Base-by-base conservation (phyloP, 495 filamentous ascomycete species). In the Talaromyces liani region DNA sequence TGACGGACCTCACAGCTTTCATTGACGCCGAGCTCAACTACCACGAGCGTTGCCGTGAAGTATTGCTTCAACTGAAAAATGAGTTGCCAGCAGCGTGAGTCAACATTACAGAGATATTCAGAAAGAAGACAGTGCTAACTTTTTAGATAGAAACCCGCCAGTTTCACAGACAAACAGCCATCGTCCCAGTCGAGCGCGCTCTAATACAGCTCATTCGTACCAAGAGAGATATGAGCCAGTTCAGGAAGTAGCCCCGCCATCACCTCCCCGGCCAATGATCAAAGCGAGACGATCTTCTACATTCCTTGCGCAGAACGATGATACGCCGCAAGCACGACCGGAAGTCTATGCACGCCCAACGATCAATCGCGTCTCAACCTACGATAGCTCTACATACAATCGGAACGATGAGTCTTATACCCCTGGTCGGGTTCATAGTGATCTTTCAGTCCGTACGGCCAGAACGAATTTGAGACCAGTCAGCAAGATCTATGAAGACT, bases 21-120 rank as follows among this genome's bases (percentile, higher is more conserved):
- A 72, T 98, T 62, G 93, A 98, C 63, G 89, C 92, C 31, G 92
- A 98, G 74, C 79, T 98, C 62, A 87, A 87, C 60, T 98, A 96
- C 73, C 88, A 97, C 69, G 93, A 98, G 68, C 85, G 88, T 27
- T 96, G 91, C 70, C 85, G 90, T 20, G 93, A 98, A 62, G 80
- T 88, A 27, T 77, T 91, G 45, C 61, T 87, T 63, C 84, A 86
- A 56, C 71, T 91, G 60, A 88, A 85, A 75, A 81, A 82, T 61
- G 85, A 89, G 59, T 91, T 88, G 88, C 86, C 86, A 63, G 80
- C 77, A 63, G 77, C 77, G 86, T 88, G 70, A 73, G 82, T 71
- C 41, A 41, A 24, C 25, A 25, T 8, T 25, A 27, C n/a, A 49
- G 39, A 36, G 10, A 16, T 14, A 29, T 27, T 12, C 56, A 22